phyloP scores from a whole-genome alignment of 305 asterid species.

The Solanum aculeatissimum region DNA sequence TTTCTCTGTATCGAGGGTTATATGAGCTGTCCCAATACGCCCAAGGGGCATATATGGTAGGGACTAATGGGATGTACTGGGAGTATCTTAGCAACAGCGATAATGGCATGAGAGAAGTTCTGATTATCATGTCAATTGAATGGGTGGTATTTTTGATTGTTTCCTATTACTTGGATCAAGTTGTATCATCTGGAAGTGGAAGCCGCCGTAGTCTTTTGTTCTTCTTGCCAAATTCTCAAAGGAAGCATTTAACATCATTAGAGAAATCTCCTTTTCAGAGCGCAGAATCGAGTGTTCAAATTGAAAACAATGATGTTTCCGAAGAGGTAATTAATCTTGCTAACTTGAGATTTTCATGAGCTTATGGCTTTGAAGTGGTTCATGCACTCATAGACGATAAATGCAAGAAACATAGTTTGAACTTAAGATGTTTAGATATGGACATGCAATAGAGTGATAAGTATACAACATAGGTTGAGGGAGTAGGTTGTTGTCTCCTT shows the following conservation, averaged over 20 bases:
- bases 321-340: constrained; percentile 14
- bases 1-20: constrained; percentile 18
- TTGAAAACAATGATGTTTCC: constrained; percentile 19
- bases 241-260: neutral
- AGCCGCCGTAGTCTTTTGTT: neutral
- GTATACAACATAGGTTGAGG: neutral
- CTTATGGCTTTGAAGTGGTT: neutral
- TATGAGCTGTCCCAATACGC: constrained; percentile 10
- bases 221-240: constrained; percentile 5
- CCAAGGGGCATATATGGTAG: neutral
- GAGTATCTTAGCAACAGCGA: constrained; percentile 8
- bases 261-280: neutral
- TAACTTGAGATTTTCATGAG: neutral
- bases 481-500: neutral
- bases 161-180: constrained; percentile 4
- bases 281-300: constrained; percentile 4
- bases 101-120: constrained; percentile 20
- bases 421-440: neutral
- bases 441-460: neutral
- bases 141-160: constrained; percentile 18
- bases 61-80: constrained; percentile 21
- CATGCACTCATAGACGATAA: neutral
- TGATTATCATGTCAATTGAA: constrained; percentile 19
- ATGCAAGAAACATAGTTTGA: neutral
- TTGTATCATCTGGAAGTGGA: constrained; percentile 3